Percentiles rank a stretch among this genome's conserved stretches.
These are phyloP conservation scores for Glutinoglossum americanum DNA, from an alignment of 495 filamentous ascomycete species.

Conservation along the genomic window DNA sequence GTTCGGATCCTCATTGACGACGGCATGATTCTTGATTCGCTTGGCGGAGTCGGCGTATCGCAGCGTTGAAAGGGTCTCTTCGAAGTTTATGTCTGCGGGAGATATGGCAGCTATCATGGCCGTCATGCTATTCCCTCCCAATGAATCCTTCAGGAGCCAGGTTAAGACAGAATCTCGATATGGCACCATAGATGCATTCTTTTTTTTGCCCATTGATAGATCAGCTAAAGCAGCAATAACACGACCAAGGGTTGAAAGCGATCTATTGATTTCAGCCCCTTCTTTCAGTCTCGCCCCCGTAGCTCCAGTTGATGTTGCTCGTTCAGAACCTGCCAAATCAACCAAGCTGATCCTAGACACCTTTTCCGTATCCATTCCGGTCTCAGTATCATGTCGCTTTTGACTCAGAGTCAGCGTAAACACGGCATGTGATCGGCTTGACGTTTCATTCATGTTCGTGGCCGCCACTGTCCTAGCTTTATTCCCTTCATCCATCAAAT, in stretches of 20 bases:
- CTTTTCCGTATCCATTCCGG: constrained; percentile 90
- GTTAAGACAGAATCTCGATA: constrained; percentile 95
- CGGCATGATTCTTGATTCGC: constrained; percentile 98
- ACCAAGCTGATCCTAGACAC: constrained; percentile 95
- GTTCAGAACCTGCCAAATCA: constrained; percentile 91
- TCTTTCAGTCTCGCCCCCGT: constrained; percentile 93
- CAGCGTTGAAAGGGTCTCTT: constrained; percentile 87
- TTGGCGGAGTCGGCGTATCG: constrained; percentile 96
- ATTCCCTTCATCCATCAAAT: constrained; percentile 98
- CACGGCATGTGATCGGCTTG: constrained; percentile 91
- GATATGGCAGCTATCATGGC: constrained; percentile 99
- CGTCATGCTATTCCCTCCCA: constrained; percentile 98
- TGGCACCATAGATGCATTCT: constrained; percentile 66
- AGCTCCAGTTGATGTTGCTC: constrained; percentile 87
- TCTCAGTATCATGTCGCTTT: constrained; percentile 80
- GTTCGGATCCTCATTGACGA: constrained; percentile 97
- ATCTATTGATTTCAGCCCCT: constrained; percentile 96
- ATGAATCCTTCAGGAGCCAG: constrained; percentile 91
- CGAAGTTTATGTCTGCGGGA: constrained; percentile 97
- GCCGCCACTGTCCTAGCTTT: constrained; percentile 95
- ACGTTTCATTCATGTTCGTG: constrained; percentile 99
- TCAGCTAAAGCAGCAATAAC: constrained; percentile 96
- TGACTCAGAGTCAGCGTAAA: constrained; percentile 94
- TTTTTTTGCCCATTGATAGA: constrained; percentile 68
- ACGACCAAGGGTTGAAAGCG: constrained; percentile 86